These are phyloP conservation scores for Hypoxylon sp. DNA, from an alignment of 2,329 filamentous ascomycete species.

Conservation along the genomic window DNA sequence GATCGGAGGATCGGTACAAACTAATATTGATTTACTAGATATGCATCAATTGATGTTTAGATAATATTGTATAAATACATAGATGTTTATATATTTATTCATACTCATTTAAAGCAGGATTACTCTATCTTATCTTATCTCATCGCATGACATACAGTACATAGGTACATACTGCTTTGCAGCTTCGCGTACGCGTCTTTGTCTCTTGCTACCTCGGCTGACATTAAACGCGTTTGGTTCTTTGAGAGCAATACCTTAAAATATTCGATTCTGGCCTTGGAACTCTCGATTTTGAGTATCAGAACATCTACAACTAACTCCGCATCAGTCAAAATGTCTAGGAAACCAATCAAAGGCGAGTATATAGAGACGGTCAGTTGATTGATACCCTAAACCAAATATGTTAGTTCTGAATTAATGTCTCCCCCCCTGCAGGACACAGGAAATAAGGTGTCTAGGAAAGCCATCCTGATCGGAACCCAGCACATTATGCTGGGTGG, in stretches of 20 bases:
- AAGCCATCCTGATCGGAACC: constrained; percentile 91
- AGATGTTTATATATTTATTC: neutral
- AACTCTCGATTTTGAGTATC: neutral
- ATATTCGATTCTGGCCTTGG: neutral
- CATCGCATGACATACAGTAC: neutral
- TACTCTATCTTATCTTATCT: neutral
- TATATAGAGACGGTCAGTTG: constrained; percentile 92
- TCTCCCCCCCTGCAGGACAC: constrained; percentile 76
- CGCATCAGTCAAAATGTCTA: constrained; percentile 71
- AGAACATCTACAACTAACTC: neutral
- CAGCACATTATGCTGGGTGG: constrained; percentile 98
- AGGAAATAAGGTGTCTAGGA: constrained; percentile 97
- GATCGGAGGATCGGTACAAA: neutral
- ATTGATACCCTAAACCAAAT: neutral
- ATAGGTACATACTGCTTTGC: neutral
- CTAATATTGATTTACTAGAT: neutral
- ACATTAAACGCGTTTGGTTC: no score
- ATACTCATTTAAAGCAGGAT: neutral
- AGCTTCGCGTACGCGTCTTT: constrained; percentile 6
- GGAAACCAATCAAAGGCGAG: constrained; percentile 85
- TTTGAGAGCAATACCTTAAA: no score
- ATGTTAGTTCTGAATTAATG: neutral
- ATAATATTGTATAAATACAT: neutral
- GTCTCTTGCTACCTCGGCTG: neutral
- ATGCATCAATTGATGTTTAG: neutral